Conservation (phyloP, 2,329 filamentous ascomycete genomes). For the Botrytis squamosa region DNA sequence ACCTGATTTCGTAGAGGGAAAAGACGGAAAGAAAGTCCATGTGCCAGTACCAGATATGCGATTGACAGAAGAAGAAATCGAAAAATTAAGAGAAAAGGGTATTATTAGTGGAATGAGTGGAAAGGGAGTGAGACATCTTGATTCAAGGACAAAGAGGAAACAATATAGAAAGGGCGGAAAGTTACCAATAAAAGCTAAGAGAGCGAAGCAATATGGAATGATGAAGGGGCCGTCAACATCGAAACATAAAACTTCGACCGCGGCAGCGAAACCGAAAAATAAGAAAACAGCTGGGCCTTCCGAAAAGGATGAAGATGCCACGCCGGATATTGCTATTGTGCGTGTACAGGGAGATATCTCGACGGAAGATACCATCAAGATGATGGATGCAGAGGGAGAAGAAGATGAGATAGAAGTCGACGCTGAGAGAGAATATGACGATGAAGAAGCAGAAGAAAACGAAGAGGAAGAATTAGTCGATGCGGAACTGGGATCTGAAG, state of each 20-base stretch:
- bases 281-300: neutral
- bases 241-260: neutral
- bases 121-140: slow-evolving; percentile 24
- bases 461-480: slow-evolving; percentile 9
- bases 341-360: slow-evolving; percentile 7
- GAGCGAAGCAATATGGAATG: slow-evolving; percentile 13
- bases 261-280: slow-evolving; percentile 2
- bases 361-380: neutral
- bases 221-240: slow-evolving; percentile 19
- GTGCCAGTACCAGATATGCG: slow-evolving; percentile 37
- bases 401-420: neutral
- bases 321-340: neutral
- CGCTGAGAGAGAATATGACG: slow-evolving; percentile 4
- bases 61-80: slow-evolving; percentile 31
- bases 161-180: slow-evolving; percentile 13
- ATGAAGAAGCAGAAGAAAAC: slow-evolving; percentile 2
- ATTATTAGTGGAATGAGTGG: slow-evolving; percentile 18
- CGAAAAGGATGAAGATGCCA: neutral
- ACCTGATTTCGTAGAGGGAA: slow-evolving; percentile 36
- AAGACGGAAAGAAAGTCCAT: slow-evolving; percentile 28
- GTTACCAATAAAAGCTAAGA: slow-evolving; percentile 4
- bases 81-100: slow-evolving; percentile 24
- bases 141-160: slow-evolving; percentile 24
- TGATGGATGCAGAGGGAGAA: slow-evolving; percentile 1
- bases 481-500: slow-evolving; percentile 14